Base-by-base conservation (phyloP, 2,329 filamentous ascomycete species). In the Neoarthrinium moseri region DNA sequence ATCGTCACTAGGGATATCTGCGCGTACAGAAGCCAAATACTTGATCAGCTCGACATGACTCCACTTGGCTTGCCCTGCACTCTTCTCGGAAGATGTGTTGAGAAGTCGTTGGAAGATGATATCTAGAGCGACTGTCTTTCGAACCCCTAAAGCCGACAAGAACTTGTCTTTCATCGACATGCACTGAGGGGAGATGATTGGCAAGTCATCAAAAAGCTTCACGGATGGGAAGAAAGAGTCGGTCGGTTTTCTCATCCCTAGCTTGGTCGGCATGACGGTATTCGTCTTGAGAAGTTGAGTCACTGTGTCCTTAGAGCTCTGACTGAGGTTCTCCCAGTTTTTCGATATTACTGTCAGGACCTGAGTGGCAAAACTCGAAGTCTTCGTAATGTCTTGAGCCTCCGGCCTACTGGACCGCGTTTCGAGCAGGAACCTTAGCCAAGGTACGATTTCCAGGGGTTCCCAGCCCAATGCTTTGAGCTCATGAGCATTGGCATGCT, bases 141-240 rank as follows among this genome's bases (percentile, higher is more conserved):
- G 84, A 21, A 99, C 91, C 3, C 94, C 92, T 24, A 99, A 73
- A 2, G 88, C 81, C 3, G 79, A 71, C 34, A 99, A 68, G 51
- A 99, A 89, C 63, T 95, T 96, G 36, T 97, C 92, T 62, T 96
- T 97, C 11, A 96, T 80, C 24, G 84, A 81, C 32, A 86, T 83
- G 34, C 91, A 83, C 11, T 81, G 83, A 10, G 17, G 30, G 52
- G 85, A 81, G 2, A 97, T 83, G 11, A 86, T 84, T 0, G 94
- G 91, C 13, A 99, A 73, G 62, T 99, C 94, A 51, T 96, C 91
- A 59, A 99, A 99, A 1, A 99, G 73, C 63, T 90, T 94, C 29
- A 99, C 94, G n/a, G 83, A 87, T 2, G 89, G 83, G 60, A 99
- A 96, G 65, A 96, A 99, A 0, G 94, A 85, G 53, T 97, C 91